A percentile compares a stretch with the other conserved stretches of the same genome.
Evolutionary conservation across 140 eudicot genomes (phyloP).

Genomic region (Bidens hawaiensis): DNA sequence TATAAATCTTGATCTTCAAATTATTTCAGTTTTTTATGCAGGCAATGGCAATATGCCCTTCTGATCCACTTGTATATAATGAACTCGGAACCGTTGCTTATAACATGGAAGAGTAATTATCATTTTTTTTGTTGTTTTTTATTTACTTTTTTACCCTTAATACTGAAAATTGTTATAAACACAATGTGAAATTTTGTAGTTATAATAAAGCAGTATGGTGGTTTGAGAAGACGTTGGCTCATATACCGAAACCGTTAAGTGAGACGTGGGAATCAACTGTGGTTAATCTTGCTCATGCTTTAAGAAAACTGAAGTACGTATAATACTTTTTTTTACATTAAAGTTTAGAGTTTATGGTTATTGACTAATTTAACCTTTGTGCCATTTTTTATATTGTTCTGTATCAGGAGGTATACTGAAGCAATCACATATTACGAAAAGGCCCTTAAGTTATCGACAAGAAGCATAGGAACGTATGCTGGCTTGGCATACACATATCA

Average conservation of each 20-base stretch:
- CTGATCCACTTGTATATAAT: conserved; percentile 91
- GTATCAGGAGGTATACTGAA: conserved; percentile 74
- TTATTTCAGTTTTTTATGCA: conserved; percentile 72
- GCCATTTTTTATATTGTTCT: background rate
- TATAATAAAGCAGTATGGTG: conserved; percentile 76
- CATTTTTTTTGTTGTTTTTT: background rate
- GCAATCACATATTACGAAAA: conserved; percentile 82
- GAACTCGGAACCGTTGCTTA: conserved; percentile 97
- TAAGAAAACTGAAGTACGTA: conserved; percentile 71
- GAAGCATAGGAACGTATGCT: conserved; percentile 82
- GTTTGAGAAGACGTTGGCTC: conserved; percentile 88
- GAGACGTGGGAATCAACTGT: conserved; percentile 97
- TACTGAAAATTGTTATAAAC: background rate
- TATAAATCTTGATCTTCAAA: background rate
- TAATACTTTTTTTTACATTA: background rate
- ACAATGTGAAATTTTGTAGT: conserved; percentile 35
- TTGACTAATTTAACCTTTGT: background rate
- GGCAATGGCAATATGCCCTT: conserved; percentile 76
- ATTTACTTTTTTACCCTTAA: background rate
- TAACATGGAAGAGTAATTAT: conserved; percentile 84
- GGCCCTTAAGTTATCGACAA: conserved; percentile 85
- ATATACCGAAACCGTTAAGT: conserved; percentile 60
- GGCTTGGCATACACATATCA: conserved; percentile 97
- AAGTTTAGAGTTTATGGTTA: background rate
- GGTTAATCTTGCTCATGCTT: conserved; percentile 90